phyloP scores from a whole-genome alignment of 2,329 filamentous ascomycete genomes.

The Penicillium sp. region DNA sequence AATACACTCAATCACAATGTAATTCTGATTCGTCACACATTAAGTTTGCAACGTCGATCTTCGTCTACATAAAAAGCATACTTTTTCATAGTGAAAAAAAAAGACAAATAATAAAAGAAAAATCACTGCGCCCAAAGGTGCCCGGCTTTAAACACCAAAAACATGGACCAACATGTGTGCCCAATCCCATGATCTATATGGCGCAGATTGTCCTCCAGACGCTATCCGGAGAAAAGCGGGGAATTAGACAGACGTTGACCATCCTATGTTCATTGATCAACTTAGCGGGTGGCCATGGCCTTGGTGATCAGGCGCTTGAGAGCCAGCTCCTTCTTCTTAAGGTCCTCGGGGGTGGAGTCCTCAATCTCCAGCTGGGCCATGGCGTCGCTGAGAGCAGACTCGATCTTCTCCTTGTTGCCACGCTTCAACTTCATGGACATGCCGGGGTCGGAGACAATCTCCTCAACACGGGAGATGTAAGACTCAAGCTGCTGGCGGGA shows the following conservation, averaged over 20 bases:
- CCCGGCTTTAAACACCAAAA: constrained; percentile 29
- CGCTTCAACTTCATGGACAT: constrained; percentile 98
- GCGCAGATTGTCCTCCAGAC: constrained; percentile 14
- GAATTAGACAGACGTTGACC: constrained; percentile 20
- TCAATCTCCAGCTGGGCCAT: constrained; percentile 97
- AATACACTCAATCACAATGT: not conserved
- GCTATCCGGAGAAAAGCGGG: constrained; percentile 7
- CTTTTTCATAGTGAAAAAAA: constrained; percentile 23
- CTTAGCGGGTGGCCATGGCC: constrained; percentile 90
- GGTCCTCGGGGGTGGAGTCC: constrained; percentile 85
- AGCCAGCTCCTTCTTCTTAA: constrained; percentile 99
- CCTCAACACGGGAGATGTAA: constrained; percentile 97
- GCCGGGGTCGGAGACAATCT: constrained; percentile 95
- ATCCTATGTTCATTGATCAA: constrained; percentile 28
- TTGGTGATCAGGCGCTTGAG: constrained; percentile 98
- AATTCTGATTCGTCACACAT: constrained; percentile 29
- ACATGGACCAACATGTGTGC: constrained; percentile 22
- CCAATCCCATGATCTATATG: constrained; percentile 21
- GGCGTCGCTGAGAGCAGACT: constrained; percentile 92
- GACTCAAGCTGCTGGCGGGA: constrained; percentile 98
- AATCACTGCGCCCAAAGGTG: constrained; percentile 28
- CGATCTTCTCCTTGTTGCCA: constrained; percentile 99
- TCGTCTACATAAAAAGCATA: constrained; percentile 32
- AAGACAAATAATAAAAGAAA: constrained; percentile 19
- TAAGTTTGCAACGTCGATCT: constrained; percentile 32